phyloP scores from a whole-genome alignment of 179 eudicot species.

The Beta macrorhiza region DNA sequence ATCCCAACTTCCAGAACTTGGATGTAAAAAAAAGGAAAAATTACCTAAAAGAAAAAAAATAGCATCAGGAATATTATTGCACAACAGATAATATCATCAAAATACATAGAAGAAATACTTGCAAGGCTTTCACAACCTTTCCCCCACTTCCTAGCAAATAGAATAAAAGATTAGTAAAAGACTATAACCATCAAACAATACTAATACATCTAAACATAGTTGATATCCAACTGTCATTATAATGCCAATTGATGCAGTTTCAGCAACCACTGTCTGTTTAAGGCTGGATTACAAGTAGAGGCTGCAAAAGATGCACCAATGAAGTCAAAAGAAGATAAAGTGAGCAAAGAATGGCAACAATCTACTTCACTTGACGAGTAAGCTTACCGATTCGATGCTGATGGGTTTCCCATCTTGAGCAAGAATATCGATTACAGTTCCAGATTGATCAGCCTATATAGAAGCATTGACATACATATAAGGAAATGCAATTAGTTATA shows the following conservation, averaged over 20 bases:
- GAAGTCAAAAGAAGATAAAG: neutral
- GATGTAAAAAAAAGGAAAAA: neutral
- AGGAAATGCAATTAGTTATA: neutral
- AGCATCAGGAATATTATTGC: neutral
- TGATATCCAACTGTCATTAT: neutral
- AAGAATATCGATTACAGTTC: conserved; percentile 67
- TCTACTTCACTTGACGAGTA: conserved; percentile 1
- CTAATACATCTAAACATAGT: conserved; percentile 16
- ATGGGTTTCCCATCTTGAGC: conserved; percentile 75
- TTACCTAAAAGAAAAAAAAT: no score
- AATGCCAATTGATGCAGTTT: neutral
- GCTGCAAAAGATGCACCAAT: conserved; percentile 38
- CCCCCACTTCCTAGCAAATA: neutral
- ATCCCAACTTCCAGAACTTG: neutral
- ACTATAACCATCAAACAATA: conserved; percentile 9
- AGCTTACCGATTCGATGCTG: conserved; percentile 62
- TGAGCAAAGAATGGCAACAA: neutral
- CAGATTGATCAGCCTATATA: conserved; percentile 64
- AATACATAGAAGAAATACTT: neutral
- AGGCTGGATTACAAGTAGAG: conserved; percentile 57
- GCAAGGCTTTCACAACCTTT: neutral
- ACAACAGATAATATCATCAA: neutral
- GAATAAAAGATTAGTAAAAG: neutral
- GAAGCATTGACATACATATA: conserved; percentile 6
- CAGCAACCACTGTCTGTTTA: conserved; percentile 22